A percentile compares a stretch with the other conserved stretches of the same genome.
phyloP scores from a whole-genome alignment of 164 flowering plant species.

The grape (Vitis vinifera) region ASM3070453v1 NC_081816.1:7098501-7099000 shows the following conservation, averaged over 20 bases:
- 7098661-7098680: neutral
- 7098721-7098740: neutral
- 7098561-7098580: conserved; percentile 69
- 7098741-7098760: neutral
- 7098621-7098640: neutral
- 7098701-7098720: neutral
- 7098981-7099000: neutral
- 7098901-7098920: neutral
- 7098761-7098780: conserved; percentile 87
- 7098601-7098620: conserved; percentile 66
- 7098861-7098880: neutral
- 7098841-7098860: neutral
- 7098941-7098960: neutral
- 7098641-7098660: neutral
- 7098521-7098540: conserved; percentile 67
- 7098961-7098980: neutral
- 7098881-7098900: neutral
- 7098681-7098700: neutral
- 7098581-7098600: conserved; percentile 76
- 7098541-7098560: conserved; percentile 86
- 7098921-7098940: neutral
- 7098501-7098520: conserved; percentile 65
- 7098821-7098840: neutral
- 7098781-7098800: conserved; percentile 70
- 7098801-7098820: conserved; percentile 39